These are phyloP conservation scores for Pseudozyma sp. DNA, from an alignment of 1,284 basidiomycete species.

Conservation along the genomic window DNA sequence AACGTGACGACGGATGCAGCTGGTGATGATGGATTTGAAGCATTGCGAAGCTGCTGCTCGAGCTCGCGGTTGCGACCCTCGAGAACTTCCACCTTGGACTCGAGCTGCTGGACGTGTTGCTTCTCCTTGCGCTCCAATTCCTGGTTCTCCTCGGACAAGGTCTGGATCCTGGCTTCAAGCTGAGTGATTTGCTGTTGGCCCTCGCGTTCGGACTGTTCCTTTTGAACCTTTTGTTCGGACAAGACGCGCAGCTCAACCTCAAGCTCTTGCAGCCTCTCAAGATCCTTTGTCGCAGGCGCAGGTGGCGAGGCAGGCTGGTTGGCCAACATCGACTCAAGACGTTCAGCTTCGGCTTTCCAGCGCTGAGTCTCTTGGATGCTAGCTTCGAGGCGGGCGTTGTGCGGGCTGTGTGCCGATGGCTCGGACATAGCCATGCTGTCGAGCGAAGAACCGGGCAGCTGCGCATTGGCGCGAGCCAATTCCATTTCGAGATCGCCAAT, in stretches of 20 bases:
- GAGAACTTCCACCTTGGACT: conserved; percentile 18
- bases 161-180: conserved; percentile 19
- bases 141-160: conserved; percentile 13
- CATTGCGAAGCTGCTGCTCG: conserved; percentile 22
- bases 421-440: conserved; percentile 15
- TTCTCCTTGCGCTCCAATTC: conserved; percentile 13
- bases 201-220: conserved; percentile 7
- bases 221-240: conserved; percentile 17
- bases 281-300: conserved; percentile 5
- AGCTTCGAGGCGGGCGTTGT: conserved; percentile 13
- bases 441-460: conserved; percentile 12
- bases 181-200: conserved; percentile 1
- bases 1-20: conserved; percentile 15
- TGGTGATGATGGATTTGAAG: conserved; percentile 18
- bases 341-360: conserved; percentile 29
- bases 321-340: conserved; percentile 16
- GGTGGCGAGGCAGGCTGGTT: conserved; percentile 3
- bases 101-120: conserved; percentile 23
- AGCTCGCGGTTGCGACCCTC: conserved; percentile 23
- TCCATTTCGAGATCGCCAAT: conserved; percentile 61
- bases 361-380: conserved; percentile 17
- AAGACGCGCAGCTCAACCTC: conserved; percentile 18
- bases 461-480: conserved; percentile 35
- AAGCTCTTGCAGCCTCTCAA: conserved; percentile 13
- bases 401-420: not conserved